Percentiles rank a stretch among this genome's conserved stretches.
phyloP scores from a whole-genome alignment of 83 land plant genomes.

The Picea abies region DNA sequence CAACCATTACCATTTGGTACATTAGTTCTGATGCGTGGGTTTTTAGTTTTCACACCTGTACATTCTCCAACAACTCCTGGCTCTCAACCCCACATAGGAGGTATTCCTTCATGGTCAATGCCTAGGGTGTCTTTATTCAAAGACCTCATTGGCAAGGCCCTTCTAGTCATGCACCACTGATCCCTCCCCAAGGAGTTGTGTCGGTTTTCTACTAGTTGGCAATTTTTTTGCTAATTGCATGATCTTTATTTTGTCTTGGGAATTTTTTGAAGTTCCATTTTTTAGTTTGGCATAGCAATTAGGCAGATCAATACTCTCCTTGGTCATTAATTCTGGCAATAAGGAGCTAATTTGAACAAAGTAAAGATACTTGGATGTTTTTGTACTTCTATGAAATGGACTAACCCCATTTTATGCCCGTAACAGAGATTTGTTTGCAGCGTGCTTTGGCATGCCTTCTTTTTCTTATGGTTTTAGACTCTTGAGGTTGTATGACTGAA shows the following conservation, averaged over 20 bases:
- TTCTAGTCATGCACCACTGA: too few relatives aligned
- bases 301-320: neutral
- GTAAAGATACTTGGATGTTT: neutral
- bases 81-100: too few relatives aligned
- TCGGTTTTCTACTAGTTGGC: constrained; percentile 40
- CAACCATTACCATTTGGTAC: constrained; percentile 85
- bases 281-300: neutral
- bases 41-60: too few relatives aligned
- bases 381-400: neutral
- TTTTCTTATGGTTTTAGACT: too few relatives aligned
- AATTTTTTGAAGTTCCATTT: neutral
- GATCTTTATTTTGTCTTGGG: neutral
- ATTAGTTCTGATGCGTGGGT: constrained; percentile 62
- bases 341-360: neutral
- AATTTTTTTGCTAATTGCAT: neutral
- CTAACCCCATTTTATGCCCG: neutral
- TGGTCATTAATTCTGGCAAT: neutral
- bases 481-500: too few relatives aligned
- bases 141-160: too few relatives aligned
- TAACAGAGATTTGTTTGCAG: neutral
- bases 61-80: too few relatives aligned
- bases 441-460: too few relatives aligned
- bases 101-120: constrained; percentile 67
- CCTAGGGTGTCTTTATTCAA: constrained; percentile 66
- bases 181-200: constrained; percentile 63